A percentile compares a stretch with the other conserved stretches of the same genome.
These are phyloP conservation scores for Entonaema liquescens DNA, from an alignment of 495 filamentous ascomycete species.

Conservation along the genomic window DNA sequence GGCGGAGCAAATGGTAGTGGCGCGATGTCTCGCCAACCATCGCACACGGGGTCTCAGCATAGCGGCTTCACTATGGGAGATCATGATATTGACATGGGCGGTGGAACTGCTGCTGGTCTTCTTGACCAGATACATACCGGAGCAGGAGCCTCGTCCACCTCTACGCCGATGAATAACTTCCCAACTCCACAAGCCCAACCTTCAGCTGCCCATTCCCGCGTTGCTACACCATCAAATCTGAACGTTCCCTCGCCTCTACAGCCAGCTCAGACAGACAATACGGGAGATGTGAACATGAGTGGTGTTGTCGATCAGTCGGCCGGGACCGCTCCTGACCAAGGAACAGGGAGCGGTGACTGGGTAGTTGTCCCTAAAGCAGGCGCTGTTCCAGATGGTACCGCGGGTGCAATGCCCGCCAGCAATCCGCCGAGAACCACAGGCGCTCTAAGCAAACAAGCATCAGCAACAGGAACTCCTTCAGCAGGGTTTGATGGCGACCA, in stretches of 20 bases:
- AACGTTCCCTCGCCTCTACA: slow-evolving; percentile 49
- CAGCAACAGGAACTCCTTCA: slow-evolving; percentile 52
- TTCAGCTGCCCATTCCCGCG: slow-evolving; percentile 54
- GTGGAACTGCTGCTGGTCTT: slow-evolving; percentile 66
- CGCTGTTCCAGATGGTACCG: slow-evolving; percentile 42
- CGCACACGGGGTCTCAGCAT: slow-evolving; percentile 56
- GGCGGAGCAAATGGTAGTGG: slow-evolving; percentile 26
- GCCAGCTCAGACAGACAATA: slow-evolving; percentile 28
- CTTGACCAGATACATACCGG: slow-evolving; percentile 70
- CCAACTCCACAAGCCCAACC: slow-evolving; percentile 56
- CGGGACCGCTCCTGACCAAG: slow-evolving; percentile 50
- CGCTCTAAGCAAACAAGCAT: slow-evolving; percentile 48
- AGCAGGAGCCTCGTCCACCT: slow-evolving; percentile 61
- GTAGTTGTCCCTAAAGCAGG: slow-evolving; percentile 62
- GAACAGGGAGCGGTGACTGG: slow-evolving; percentile 61
- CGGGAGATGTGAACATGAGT: slow-evolving; percentile 50
- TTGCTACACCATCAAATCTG: slow-evolving; percentile 56
- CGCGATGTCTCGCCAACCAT: slow-evolving; percentile 56
- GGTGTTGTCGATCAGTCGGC: slow-evolving; percentile 33
- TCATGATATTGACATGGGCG: slow-evolving; percentile 72
- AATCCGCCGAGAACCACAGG: slow-evolving; percentile 25
- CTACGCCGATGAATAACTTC: slow-evolving; percentile 58
- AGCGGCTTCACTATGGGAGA: slow-evolving; percentile 64
- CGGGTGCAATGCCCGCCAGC: slow-evolving; percentile 21
- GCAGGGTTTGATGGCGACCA: slow-evolving; percentile 52